These are phyloP conservation scores for Pontederia paniculata DNA, from an alignment of 176 grass and related monocot genomes.

Conservation along the genomic window DNA sequence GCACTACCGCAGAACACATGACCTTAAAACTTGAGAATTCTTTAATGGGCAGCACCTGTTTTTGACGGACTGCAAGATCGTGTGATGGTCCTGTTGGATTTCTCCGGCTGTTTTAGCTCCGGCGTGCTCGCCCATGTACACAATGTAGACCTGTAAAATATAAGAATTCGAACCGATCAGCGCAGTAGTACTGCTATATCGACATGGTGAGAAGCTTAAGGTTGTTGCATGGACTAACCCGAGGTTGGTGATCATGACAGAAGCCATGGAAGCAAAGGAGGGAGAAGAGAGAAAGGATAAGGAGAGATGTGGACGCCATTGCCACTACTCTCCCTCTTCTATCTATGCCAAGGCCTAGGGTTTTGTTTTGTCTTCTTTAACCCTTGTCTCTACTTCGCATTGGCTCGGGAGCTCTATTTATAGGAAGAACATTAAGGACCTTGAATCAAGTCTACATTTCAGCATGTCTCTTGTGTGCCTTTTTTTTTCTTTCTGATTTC, in stretches of 20 bases:
- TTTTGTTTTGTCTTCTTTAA: no score
- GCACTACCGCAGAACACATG: neutral
- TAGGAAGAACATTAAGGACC: no score
- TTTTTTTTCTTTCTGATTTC: no score
- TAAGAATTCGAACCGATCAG: neutral
- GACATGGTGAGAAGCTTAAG: neutral
- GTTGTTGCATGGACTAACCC: constrained; percentile 26
- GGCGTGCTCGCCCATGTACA: constrained; percentile 51
- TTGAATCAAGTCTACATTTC: no score
- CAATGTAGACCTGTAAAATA: constrained; percentile 50
- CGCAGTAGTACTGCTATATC: neutral
- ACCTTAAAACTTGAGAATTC: neutral
- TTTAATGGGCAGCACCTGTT: constrained; percentile 27
- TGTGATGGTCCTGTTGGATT: constrained; percentile 48
- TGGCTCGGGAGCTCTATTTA: no score
- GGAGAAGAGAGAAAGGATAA: constrained; percentile 27
- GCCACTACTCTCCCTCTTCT: neutral
- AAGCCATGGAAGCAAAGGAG: constrained; percentile 6
- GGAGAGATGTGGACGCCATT: constrained; percentile 4
- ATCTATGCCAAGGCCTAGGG: no score
- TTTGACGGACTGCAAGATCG: constrained; percentile 60
- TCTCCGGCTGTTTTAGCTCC: constrained; percentile 32
- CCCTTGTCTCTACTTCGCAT: no score
- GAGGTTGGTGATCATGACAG: constrained; percentile 12
- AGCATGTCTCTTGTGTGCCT: no score